Base-by-base conservation (phyloP, 1,284 basidiomycete species). In the Inonotus hispidus region DNA sequence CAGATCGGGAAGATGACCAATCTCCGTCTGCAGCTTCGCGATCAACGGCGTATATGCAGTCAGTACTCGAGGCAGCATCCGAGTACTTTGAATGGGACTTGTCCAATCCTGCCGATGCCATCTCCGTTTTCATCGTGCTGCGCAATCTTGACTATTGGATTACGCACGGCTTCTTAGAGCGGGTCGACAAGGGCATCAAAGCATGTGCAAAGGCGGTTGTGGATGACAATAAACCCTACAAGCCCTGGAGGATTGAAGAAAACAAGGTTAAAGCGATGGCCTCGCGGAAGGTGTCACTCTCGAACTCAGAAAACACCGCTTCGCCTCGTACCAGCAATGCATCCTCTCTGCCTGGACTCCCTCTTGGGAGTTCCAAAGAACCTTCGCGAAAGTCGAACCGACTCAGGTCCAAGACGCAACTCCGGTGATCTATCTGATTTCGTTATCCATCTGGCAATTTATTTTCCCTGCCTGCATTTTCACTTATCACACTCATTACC, bases 61-160 rank as follows among this genome's bases (percentile, higher is more conserved):
- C 58, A 27, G 11, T 25, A 37, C 4, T 39, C 19, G 56, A 49
- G 16, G 32, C 38, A 14, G 32, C 38, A 14, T 47, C 66, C 50
- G 67, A 70, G 6, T 82, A 79, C 66, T 74, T 79, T 61, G 77
- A 82, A 64, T 83, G 83, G 82, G 67, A 76, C 25, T 67, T 84
- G 45, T 72, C 77, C 39, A 65, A 69, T 11, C 77, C 81, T 0
- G 68, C 69, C 39, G 76, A 81, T 60, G 81, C 81, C 53, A 68
- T 83, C 3, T 66, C 77, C 59, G 74, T 84, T 8, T 82, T 77
- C 70, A 76, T 83, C 61, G 69, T 83, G n/a, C 71, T 83, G 55
- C 74, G 76, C 49, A 82, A 83, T 63, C 76, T 84, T 60, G 82
- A 84, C 62, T 16, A 25, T 25, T 84, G 80, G 81, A 82, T 80